phyloP scores from a whole-genome alignment of 139 green algal species.

The Micractinium sp. region DNA sequence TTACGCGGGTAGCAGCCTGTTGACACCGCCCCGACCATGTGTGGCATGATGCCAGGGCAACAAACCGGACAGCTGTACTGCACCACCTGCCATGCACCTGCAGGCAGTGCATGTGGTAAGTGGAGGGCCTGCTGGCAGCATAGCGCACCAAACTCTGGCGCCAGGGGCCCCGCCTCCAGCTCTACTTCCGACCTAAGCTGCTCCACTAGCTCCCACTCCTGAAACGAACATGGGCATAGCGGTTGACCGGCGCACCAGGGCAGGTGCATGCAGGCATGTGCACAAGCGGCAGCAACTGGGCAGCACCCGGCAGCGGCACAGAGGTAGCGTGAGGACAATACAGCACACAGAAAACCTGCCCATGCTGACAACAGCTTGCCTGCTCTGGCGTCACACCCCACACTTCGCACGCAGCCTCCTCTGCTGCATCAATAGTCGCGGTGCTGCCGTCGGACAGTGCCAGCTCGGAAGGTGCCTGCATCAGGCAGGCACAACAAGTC shows the following conservation, averaged over 20 bases:
- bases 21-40: background rate
- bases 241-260: background rate
- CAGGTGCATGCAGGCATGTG: background rate
- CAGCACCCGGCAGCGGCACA: too few species aligned
- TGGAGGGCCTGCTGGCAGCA: background rate
- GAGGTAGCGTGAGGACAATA: too few species aligned
- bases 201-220: slow-evolving; percentile 38
- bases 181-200: slow-evolving; percentile 38
- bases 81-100: background rate
- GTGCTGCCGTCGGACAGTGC: background rate
- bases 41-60: background rate
- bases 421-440: background rate
- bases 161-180: slow-evolving; percentile 24
- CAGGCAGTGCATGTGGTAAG: background rate
- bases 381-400: background rate
- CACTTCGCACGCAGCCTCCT: background rate
- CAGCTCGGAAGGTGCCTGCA: background rate
- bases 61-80: background rate
- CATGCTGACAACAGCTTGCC: background rate
- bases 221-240: background rate
- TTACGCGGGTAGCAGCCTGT: background rate
- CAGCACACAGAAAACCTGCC: too few species aligned
- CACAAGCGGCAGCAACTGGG: background rate
- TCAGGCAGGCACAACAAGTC: background rate
- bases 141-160: slow-evolving; percentile 11